Evolutionary conservation across 306 rosid species (phyloP).

Genomic region (Trifolium pratense): DNA sequence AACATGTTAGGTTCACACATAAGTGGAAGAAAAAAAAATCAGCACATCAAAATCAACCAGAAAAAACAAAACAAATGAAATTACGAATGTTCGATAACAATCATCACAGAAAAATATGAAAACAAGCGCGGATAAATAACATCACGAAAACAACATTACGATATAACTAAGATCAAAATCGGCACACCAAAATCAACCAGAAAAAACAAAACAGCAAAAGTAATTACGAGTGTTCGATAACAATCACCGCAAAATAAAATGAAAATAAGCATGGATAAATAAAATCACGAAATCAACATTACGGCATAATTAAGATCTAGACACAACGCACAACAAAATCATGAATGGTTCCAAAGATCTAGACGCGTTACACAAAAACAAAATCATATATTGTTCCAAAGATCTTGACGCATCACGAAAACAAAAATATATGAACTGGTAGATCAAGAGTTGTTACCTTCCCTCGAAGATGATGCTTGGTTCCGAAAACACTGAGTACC

Average conservation of each 20-base stretch:
- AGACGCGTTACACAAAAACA: constrained; percentile 13
- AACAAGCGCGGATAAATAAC: not conserved
- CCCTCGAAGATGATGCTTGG: constrained; percentile 33
- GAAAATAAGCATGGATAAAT: not conserved
- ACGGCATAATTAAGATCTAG: not conserved
- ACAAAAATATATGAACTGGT: not conserved
- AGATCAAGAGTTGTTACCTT: constrained; percentile 46
- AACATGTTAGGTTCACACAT: constrained; percentile 17
- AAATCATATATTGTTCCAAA: not conserved
- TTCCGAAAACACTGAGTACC: constrained; percentile 39
- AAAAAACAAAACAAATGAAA: not conserved
- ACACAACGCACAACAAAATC: no score
- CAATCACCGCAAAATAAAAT: not conserved
- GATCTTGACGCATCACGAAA: not conserved
- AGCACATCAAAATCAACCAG: constrained; percentile 20
- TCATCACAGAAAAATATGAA: not conserved
- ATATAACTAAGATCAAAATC: not conserved
- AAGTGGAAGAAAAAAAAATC: not conserved
- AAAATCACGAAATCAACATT: not conserved
- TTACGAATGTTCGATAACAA: not conserved
- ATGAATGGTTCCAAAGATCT: constrained; percentile 19
- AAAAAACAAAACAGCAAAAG: no score
- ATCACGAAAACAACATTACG: not conserved
- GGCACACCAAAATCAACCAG: no score
- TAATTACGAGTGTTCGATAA: not conserved